Evolutionary conservation across 2,329 filamentous ascomycete species (phyloP), one percentile per base, ranked within the genome.

Genomic region (Amauroascus niger): DNA sequence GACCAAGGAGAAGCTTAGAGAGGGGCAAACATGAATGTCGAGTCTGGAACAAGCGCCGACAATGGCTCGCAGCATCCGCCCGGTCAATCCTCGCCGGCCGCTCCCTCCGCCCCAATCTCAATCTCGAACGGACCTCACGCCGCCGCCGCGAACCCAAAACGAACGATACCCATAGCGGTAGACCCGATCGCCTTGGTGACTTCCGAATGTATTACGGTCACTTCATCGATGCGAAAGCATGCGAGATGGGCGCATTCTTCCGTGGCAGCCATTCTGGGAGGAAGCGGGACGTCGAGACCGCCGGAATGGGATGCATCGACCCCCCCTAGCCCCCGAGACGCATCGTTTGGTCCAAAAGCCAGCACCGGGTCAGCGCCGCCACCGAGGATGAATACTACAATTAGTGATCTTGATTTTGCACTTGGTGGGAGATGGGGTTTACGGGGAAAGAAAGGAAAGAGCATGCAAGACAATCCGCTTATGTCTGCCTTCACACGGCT

Each of bases 171-270:
- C 18, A 88, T 95, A 58, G 88, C 90, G 41, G 86, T 95, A 61
- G 88, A 95, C 65, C 89, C 90, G 1, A 84, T 95, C 54, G 90
- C 89, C 47, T 76, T 98, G 63, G 89, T 98, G 60, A 95, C 95
- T 59, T 95, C 91, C 71, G 93, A 98, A 83, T 98, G 93, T 71
- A 97, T 97, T 67, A 91, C 90, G 44, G 91, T 98, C 73, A 97
- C 93, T 13, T 96, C 91, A 58, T 89, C 90, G 57, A 96, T 98
- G 80, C 90, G 95, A 65, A 98, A 98, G 74, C 86, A 96, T 79
- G 87, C 89, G 59, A 86, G 93, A 60, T 97, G 91, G 78, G 88
- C 89, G 46, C 90, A 97, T 69, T 95, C 90, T 11, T 96, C 90
- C 4, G 93, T 98, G 43, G 89, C 93, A 35, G 91, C 91, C 51